These are phyloP conservation scores for Pseudogymnoascus sp. DNA, from an alignment of 2,329 filamentous ascomycete genomes.

Conservation along the genomic window DNA sequence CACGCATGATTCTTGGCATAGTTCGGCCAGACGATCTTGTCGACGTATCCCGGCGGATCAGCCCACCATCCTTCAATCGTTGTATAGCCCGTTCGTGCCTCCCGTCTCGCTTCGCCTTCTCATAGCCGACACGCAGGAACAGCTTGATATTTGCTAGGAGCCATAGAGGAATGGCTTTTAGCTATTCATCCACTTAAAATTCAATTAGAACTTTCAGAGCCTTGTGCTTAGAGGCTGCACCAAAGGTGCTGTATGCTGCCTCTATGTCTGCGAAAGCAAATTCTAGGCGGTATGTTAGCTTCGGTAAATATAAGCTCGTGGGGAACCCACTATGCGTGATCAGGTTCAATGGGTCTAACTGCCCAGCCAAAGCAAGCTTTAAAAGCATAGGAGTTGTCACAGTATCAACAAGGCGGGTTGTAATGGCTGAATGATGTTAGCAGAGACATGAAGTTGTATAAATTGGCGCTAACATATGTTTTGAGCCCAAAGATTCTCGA, in stretches of 20 bases:
- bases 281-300: slow-evolving; percentile 19
- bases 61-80: slow-evolving; percentile 88
- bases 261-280: slow-evolving; percentile 36
- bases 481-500: slow-evolving; percentile 45
- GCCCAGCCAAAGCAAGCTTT: slow-evolving; percentile 35
- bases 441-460: background rate
- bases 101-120: slow-evolving; percentile 55
- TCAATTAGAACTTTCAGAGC: slow-evolving; percentile 38
- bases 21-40: slow-evolving; percentile 91
- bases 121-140: slow-evolving; percentile 64
- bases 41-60: slow-evolving; percentile 89
- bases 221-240: slow-evolving; percentile 32
- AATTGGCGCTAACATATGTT: slow-evolving; percentile 39
- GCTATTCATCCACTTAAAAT: too few species aligned
- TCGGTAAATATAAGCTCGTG: background rate
- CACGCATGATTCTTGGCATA: slow-evolving; percentile 76
- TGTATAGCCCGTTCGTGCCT: slow-evolving; percentile 66
- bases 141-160: slow-evolving; percentile 72
- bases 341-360: slow-evolving; percentile 33
- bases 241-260: slow-evolving; percentile 37
- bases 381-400: slow-evolving; percentile 40
- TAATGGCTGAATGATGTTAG: slow-evolving; percentile 30
- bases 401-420: slow-evolving; percentile 39
- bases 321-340: slow-evolving; percentile 37
- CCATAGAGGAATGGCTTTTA: too few species aligned